phyloP scores from a whole-genome alignment of 306 rosid species.

The Clitoria ternatea region DNA sequence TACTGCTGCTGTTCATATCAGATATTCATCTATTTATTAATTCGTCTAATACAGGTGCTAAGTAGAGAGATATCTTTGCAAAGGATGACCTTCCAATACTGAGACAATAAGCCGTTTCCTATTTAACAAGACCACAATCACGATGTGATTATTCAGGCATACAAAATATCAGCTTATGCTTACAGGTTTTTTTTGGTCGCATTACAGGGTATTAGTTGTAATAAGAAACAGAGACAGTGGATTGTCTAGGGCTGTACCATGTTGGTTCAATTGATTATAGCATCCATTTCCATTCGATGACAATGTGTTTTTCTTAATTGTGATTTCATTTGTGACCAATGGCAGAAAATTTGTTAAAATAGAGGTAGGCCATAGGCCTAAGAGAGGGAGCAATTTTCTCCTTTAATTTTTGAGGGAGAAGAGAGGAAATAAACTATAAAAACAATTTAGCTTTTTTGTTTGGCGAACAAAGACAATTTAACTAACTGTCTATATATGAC shows the following conservation, averaged over 20 bases:
- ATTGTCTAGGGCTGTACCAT: conserved; percentile 17
- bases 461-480: too few relatives aligned
- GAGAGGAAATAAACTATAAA: too few relatives aligned
- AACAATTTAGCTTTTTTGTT: too few relatives aligned
- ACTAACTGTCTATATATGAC: too few relatives aligned
- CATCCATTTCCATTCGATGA: background rate
- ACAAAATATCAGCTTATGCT: conserved; percentile 22
- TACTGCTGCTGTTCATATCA: conserved; percentile 51
- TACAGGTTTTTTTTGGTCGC: background rate
- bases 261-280: background rate
- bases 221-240: conserved; percentile 7
- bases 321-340: background rate
- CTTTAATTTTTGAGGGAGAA: too few relatives aligned
- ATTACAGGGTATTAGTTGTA: conserved; percentile 12
- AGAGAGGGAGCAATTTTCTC: too few relatives aligned
- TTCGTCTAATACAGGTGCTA: conserved; percentile 80
- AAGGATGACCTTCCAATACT: conserved; percentile 44
- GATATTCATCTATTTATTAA: conserved; percentile 58
- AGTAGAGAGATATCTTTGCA: conserved; percentile 60
- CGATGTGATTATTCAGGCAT: conserved; percentile 32
- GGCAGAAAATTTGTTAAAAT: background rate
- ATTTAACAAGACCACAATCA: conserved; percentile 29
- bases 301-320: conserved; percentile 11
- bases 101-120: conserved; percentile 36
- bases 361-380: background rate